These are phyloP conservation scores for Candida tibetensis DNA, from an alignment of 805 yeast genomes.

Conservation along the genomic window DNA sequence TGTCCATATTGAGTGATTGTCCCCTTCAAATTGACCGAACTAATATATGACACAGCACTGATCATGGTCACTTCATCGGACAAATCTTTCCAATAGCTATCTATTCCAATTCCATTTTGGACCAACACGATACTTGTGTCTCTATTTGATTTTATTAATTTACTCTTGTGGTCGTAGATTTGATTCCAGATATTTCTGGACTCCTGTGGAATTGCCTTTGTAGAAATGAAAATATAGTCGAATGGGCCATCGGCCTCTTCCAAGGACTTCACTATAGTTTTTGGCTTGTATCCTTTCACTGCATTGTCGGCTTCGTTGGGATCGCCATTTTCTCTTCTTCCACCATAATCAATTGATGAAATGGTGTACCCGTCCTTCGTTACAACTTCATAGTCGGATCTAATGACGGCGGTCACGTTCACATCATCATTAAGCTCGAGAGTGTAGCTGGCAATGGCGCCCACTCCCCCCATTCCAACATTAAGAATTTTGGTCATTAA, in stretches of 20 bases:
- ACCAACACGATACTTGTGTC: conserved; percentile 20
- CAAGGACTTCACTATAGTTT: conserved; percentile 23
- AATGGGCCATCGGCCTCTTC: conserved; percentile 28
- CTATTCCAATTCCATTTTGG: conserved; percentile 28
- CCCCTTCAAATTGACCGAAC: conserved; percentile 28
- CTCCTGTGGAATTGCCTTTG: conserved; percentile 32
- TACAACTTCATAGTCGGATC: conserved; percentile 32
- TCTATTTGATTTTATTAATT: conserved; percentile 11
- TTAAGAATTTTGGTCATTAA: conserved; percentile 48
- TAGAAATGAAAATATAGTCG: conserved; percentile 32
- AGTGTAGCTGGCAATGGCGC: conserved; percentile 67
- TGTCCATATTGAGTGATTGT: conserved; percentile 25
- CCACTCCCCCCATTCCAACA: conserved; percentile 89
- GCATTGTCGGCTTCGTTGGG: conserved; percentile 14
- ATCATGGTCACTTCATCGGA: conserved; percentile 17
- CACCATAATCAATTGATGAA: conserved; percentile 29
- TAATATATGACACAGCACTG: conserved; percentile 34
- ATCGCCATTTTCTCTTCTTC: conserved; percentile 14
- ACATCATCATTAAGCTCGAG: conserved; percentile 23
- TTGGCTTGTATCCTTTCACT: conserved; percentile 24
- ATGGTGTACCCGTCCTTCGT: conserved; percentile 26
- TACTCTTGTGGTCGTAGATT: conserved; percentile 10
- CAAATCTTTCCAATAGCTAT: conserved; percentile 20
- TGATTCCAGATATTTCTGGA: conserved; percentile 23
- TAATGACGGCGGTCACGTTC: conserved; percentile 31